phyloP scores from a whole-genome alignment of 2,329 filamentous ascomycete genomes.

The Blumeria hordei region DNA sequence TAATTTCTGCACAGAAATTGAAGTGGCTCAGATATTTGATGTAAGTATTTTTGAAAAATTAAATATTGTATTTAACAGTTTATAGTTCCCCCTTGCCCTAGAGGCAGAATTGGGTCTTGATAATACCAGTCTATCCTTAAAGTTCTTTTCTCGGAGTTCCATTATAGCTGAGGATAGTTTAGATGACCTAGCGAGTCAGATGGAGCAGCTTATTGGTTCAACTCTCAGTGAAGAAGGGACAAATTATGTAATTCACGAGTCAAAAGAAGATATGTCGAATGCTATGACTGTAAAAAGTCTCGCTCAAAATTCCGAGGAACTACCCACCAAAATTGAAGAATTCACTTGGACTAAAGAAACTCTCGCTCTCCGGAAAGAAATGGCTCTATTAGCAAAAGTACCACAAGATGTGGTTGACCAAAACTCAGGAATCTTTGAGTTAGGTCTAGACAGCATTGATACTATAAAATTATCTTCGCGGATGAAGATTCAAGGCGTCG shows the following conservation, averaged over 20 bases:
- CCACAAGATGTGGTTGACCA: constrained; percentile 26
- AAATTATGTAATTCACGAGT: constrained; percentile 2
- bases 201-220: constrained; percentile 14
- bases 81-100: constrained; percentile 38
- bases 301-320: no score
- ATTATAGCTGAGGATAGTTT: constrained; percentile 17
- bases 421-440: constrained; percentile 45
- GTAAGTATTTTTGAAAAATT: constrained; percentile 10
- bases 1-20: constrained; percentile 28
- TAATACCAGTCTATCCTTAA: constrained; percentile 25
- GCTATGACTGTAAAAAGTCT: no score
- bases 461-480: constrained; percentile 60
- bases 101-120: constrained; percentile 35
- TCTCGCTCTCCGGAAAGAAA: constrained; percentile 28
- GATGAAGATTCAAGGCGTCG: constrained; percentile 34
- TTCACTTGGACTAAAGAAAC: constrained; percentile 31
- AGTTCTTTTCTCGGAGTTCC: constrained; percentile 31
- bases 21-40: constrained; percentile 20
- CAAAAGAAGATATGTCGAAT: no score
- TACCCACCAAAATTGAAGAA: background rate
- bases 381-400: constrained; percentile 36
- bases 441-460: constrained; percentile 84
- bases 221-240: constrained; percentile 6
- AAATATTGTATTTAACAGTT: constrained; percentile 5
- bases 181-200: constrained; percentile 19